Conservation (phyloP, 768 basidiomycete species). For the Tulasnella sp. region DNA sequence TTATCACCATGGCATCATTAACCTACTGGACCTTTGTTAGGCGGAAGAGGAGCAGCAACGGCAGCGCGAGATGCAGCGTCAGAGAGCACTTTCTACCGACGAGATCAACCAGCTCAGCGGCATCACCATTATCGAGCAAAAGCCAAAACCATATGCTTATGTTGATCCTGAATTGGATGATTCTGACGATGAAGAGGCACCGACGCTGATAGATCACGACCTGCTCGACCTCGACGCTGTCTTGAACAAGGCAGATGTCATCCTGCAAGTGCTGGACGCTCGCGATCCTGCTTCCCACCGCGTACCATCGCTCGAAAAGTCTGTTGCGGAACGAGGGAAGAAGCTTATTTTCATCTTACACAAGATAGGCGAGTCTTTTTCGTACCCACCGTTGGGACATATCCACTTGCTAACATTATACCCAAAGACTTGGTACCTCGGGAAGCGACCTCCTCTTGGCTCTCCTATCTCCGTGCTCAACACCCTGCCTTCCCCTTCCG, state of each 20-base stretch:
- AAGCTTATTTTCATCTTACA: conserved; percentile 60
- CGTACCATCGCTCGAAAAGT: conserved; percentile 48
- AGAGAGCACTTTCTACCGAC: neutral
- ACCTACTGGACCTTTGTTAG: too few species aligned
- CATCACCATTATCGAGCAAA: conserved; percentile 1
- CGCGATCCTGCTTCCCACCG: conserved; percentile 67
- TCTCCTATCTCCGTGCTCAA: conserved; percentile 42
- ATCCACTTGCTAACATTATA: conserved; percentile 2
- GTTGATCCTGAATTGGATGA: conserved; percentile 24
- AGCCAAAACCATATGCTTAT: conserved; percentile 22
- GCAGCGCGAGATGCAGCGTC: conserved; percentile 21
- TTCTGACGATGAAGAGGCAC: conserved; percentile 43
- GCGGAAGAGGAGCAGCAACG: conserved; percentile 56
- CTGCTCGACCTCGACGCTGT: conserved; percentile 52
- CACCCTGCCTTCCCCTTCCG: conserved; percentile 62
- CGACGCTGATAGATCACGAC: conserved; percentile 50
- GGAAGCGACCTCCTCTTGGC: conserved; percentile 63
- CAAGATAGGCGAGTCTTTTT: conserved; percentile 59
- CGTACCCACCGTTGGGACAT: neutral
- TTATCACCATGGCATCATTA: too few species aligned
- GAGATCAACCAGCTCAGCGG: neutral
- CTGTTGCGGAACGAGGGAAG: conserved; percentile 35
- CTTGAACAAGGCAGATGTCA: conserved; percentile 62
- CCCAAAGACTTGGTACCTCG: conserved; percentile 77
- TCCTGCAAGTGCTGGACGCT: conserved; percentile 72